Evolutionary conservation across 306 rosid genomes (phyloP).

Genomic region (Dalbergia oliveri): DNA sequence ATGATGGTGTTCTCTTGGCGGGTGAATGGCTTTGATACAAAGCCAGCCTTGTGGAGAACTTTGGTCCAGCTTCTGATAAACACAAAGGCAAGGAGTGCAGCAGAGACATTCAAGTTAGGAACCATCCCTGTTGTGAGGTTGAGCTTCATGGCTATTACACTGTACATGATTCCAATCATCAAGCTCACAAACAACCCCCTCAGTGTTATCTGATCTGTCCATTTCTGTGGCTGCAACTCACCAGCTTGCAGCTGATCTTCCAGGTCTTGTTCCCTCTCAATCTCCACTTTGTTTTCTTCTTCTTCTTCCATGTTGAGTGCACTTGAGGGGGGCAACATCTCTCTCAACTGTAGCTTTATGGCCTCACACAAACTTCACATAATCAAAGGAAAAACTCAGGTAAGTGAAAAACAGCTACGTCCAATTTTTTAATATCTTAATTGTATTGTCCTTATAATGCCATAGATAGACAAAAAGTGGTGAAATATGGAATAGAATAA

Average conservation of each 20-base stretch:
- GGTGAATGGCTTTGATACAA: conserved; percentile 77
- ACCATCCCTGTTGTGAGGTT: conserved; percentile 91
- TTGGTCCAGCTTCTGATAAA: conserved; percentile 79
- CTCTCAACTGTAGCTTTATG: neutral
- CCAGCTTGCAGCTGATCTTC: conserved; percentile 37
- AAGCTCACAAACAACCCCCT: conserved; percentile 82
- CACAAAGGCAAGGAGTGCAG: conserved; percentile 85
- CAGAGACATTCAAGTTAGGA: conserved; percentile 87
- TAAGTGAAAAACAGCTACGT: neutral
- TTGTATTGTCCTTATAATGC: neutral
- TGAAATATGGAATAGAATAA: conserved; percentile 18
- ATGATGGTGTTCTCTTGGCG: conserved; percentile 95
- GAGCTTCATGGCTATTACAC: conserved; percentile 88
- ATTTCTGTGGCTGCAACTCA: conserved; percentile 52
- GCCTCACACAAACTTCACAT: conserved; percentile 8
- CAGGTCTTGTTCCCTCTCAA: conserved; percentile 44
- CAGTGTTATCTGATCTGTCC: conserved; percentile 80
- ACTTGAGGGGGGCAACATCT: conserved; percentile 44
- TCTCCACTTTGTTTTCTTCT: conserved; percentile 30
- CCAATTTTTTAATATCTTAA: neutral
- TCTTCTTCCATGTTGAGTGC: conserved; percentile 35
- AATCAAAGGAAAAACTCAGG: conserved; percentile 39
- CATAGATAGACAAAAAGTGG: neutral
- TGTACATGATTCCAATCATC: conserved; percentile 71
- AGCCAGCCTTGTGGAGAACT: conserved; percentile 65